A percentile compares a stretch with the other conserved stretches of the same genome.
Conservation (phyloP, 1,284 basidiomycete species). For the Mycena citricolor region DNA sequence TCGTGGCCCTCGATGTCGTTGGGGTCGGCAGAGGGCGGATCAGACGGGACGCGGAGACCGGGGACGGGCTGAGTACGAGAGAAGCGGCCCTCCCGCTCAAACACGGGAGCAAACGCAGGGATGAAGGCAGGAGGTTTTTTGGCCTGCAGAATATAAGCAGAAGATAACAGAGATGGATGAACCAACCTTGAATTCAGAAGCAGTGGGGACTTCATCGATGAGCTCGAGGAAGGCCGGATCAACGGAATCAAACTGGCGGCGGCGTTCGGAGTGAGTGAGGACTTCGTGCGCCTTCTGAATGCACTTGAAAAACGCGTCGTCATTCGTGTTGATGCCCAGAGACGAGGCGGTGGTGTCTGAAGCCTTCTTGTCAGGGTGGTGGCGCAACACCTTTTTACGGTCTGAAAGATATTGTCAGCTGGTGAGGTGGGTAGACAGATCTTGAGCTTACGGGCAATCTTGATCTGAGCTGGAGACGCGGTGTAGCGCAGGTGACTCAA, state of each 20-base stretch:
- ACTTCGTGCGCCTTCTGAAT: slow-evolving; percentile 97
- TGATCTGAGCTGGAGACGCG: slow-evolving; percentile 91
- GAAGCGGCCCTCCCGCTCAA: slow-evolving; percentile 91
- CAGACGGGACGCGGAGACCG: slow-evolving; percentile 63
- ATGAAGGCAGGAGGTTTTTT: slow-evolving; percentile 41
- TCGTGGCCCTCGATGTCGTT: slow-evolving; percentile 20
- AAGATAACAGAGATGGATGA: neutral
- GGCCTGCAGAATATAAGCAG: slow-evolving; percentile 23
- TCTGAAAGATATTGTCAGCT: slow-evolving; percentile 45
- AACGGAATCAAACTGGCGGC: slow-evolving; percentile 96
- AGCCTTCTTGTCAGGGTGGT: slow-evolving; percentile 99
- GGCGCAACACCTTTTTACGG: slow-evolving; percentile 98
- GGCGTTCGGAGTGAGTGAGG: slow-evolving; percentile 83
- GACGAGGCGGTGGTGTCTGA: slow-evolving; percentile 41
- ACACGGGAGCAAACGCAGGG: slow-evolving; percentile 74
- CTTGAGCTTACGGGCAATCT: slow-evolving; percentile 82
- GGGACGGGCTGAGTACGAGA: slow-evolving; percentile 89
- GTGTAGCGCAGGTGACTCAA: slow-evolving; percentile 88
- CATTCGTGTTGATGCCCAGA: slow-evolving; percentile 63
- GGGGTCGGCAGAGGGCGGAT: slow-evolving; percentile 30
- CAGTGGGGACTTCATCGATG: slow-evolving; percentile 77
- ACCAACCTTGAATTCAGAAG: slow-evolving; percentile 59
- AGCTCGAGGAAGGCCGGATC: slow-evolving; percentile 77
- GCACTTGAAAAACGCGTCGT: slow-evolving; percentile 99
- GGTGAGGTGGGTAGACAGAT: slow-evolving; percentile 8